A percentile compares a stretch with the other conserved stretches of the same genome.
Conservation (phyloP, 306 rosid species). For the Benincasa hispida region DNA sequence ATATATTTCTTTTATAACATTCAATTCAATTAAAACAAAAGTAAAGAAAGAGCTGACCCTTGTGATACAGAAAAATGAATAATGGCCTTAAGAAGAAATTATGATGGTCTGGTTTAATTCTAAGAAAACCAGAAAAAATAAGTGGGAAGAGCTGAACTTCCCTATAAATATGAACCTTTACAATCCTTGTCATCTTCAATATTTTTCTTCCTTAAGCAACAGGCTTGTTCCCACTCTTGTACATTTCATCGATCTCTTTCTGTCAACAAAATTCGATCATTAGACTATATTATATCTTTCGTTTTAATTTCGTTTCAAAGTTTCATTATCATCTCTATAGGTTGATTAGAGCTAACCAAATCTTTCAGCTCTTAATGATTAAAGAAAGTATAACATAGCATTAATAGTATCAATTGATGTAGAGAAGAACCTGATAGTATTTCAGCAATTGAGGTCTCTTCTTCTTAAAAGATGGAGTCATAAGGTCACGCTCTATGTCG, state of each 20-base stretch:
- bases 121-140: background rate
- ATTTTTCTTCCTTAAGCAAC: constrained; percentile 18
- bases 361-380: background rate
- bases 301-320: background rate
- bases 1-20: too few relatives aligned
- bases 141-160: background rate
- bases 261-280: constrained; percentile 9
- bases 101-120: background rate
- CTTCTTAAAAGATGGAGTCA: constrained; percentile 86
- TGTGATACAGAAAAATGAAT: background rate
- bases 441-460: constrained; percentile 88
- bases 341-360: background rate
- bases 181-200: background rate
- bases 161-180: background rate
- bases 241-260: constrained; percentile 60
- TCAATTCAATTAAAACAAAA: background rate
- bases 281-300: background rate
- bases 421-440: constrained; percentile 56
- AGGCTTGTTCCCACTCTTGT: constrained; percentile 52
- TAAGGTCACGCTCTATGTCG: constrained; percentile 92
- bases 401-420: background rate
- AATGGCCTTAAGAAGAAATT: background rate
- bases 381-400: background rate
- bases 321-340: background rate
- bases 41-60: background rate